Base-by-base conservation (phyloP, 495 filamentous ascomycete genomes). In the Neurospora sp. region DNA sequence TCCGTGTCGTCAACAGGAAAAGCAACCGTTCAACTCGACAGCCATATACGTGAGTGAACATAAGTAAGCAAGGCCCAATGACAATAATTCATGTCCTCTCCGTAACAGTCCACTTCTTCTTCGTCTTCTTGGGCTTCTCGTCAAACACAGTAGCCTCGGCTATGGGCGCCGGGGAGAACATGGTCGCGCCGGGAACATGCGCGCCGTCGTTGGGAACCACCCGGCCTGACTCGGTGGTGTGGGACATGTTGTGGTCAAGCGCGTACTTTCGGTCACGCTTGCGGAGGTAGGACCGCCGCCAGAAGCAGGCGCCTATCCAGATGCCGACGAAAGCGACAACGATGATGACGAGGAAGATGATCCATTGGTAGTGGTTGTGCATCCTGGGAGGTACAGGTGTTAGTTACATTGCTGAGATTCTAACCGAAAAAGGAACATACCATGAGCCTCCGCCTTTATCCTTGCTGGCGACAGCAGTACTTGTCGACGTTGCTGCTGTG, bases 281-380 rank as follows among this genome's bases (percentile, higher is more conserved):
- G 72, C 79, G 82, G 44, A 87, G 78, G 76, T 88, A 88, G 44
- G 83, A 80, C 70, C 82, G 80, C 59, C 86, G 81, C 82, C 86
- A 85, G 73, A 87, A 75, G 75, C 84, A 86, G 48, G 87, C 87
- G 31, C 83, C 85, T 9, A 85, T 76, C 87, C 87, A 88, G 71
- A 85, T 85, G 59, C 81, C 86, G 27, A 80, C 76, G 39, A 88
- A 84, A 69, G 79, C 85, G 38, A 88, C 81, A 16, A 87, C 80
- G 61, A 88, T 78, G 71, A 88, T 78, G 69, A 88, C 82, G 40
- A 88, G 80, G 79, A 88, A 86, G 70, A 88, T 83, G n/a, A 88
- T 84, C 85, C 85, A 88, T 80, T 85, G 81, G 76, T 82, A 86
- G 76, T 88, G 87, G 3, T 72, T 81, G 3, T 80, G 80, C 40